Evolutionary conservation across 2,329 filamentous ascomycete genomes (phyloP).

Genomic region (Talaromyces sp.): DNA sequence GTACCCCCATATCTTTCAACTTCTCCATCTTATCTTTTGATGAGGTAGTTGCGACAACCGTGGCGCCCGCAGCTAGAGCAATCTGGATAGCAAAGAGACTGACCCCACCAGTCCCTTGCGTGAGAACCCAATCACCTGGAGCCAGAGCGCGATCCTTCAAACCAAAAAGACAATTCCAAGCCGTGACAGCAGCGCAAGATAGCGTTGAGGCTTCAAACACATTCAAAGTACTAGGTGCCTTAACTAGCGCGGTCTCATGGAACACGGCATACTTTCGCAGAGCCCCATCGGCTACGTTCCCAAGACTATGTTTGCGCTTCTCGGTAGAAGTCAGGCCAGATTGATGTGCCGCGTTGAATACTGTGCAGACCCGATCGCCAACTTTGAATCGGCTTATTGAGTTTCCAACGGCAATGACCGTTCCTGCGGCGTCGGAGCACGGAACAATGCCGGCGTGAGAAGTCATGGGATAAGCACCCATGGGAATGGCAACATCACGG

Average conservation of each 20-base stretch:
- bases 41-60: constrained; percentile 59
- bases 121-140: constrained; percentile 56
- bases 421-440: constrained; percentile 56
- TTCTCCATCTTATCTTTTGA: constrained; percentile 53
- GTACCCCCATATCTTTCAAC: constrained; percentile 55
- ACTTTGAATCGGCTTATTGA: constrained; percentile 54
- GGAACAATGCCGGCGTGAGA: background rate
- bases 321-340: constrained; percentile 17
- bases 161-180: constrained; percentile 64
- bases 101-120: constrained; percentile 60
- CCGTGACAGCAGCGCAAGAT: constrained; percentile 56
- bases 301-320: background rate
- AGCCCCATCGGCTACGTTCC: constrained; percentile 62
- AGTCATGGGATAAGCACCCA: background rate
- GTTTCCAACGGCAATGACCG: constrained; percentile 53
- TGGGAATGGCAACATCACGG: background rate
- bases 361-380: constrained; percentile 54
- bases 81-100: constrained; percentile 55
- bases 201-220: constrained; percentile 57
- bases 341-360: constrained; percentile 27
- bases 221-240: constrained; percentile 59
- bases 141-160: constrained; percentile 45
- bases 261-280: constrained; percentile 66
- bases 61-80: constrained; percentile 49
- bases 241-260: constrained; percentile 53